Evolutionary conservation across 108 stramenopile species (phyloP).

Genomic region (Mayamaea pseudoterrestris): DNA sequence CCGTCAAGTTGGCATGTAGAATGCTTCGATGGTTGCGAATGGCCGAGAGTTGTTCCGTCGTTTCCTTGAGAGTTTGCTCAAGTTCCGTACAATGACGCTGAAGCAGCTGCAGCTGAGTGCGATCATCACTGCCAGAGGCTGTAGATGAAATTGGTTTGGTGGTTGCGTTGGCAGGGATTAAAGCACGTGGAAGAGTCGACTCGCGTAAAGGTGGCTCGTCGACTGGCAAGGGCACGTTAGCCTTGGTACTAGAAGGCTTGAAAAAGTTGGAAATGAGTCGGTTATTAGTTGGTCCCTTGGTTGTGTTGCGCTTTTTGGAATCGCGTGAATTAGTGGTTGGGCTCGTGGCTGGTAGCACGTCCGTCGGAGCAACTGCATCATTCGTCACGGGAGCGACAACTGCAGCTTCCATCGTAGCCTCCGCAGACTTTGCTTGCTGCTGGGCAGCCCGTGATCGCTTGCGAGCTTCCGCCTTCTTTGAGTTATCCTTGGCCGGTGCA

Average conservation of each 20-base stretch:
- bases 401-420: not conserved
- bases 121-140: not conserved
- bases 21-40: slow-evolving; percentile 73
- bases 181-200: not conserved
- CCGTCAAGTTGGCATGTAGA: slow-evolving; percentile 43
- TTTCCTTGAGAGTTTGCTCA: slow-evolving; percentile 26
- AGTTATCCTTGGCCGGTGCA: slow-evolving; percentile 6
- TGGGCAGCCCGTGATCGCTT: no score
- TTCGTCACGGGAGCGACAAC: slow-evolving; percentile 2
- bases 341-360: no score
- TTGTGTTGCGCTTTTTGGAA: no score
- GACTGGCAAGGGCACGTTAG: not conserved
- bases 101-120: not conserved
- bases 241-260: no score
- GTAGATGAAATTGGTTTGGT: not conserved
- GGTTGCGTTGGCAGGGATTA: no score
- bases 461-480: no score
- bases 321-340: no score
- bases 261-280: slow-evolving; percentile 24
- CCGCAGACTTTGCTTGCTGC: slow-evolving; percentile 4
- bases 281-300: slow-evolving; percentile 19
- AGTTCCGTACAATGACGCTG: slow-evolving; percentile 5
- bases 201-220: not conserved
- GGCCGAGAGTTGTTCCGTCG: slow-evolving; percentile 45
- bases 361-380: no score